Conservation (phyloP, 768 basidiomycete species). For the Melanogaster broomeanus region DNA sequence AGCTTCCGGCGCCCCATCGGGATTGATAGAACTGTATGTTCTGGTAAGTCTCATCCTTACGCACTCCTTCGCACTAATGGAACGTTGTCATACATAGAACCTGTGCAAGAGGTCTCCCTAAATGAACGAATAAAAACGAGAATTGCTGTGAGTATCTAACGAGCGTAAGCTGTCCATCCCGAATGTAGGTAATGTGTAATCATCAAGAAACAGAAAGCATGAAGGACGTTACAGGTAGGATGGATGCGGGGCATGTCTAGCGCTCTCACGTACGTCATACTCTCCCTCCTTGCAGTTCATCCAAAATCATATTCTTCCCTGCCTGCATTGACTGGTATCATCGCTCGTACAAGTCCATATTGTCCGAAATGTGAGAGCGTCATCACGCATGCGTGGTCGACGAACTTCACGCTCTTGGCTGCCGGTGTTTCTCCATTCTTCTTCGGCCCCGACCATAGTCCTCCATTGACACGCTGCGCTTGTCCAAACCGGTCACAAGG, state of each 20-base stretch:
- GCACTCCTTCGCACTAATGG: no score
- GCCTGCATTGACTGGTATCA: constrained; percentile 29
- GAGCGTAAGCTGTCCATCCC: constrained; percentile 17
- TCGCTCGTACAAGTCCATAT: constrained; percentile 33
- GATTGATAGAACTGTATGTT: no score
- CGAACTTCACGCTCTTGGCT: constrained; percentile 34
- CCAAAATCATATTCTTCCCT: constrained; percentile 27
- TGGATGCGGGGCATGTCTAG: constrained; percentile 29
- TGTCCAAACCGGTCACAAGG: constrained; percentile 34
- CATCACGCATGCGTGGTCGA: constrained; percentile 45
- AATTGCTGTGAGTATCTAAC: constrained; percentile 6
- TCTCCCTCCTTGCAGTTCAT: constrained; percentile 32
- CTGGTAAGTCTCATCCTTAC: no score
- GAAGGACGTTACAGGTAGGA: constrained; percentile 14
- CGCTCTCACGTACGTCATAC: constrained; percentile 32
- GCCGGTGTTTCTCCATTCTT: constrained; percentile 38
- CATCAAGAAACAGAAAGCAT: neutral
- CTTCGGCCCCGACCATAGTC: constrained; percentile 32
- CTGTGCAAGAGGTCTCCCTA: neutral
- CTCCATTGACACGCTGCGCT: constrained; percentile 31
- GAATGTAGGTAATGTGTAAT: constrained; percentile 12
- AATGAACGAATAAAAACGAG: constrained; percentile 21
- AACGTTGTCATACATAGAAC: constrained; percentile 4
- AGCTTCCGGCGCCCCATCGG: no score
- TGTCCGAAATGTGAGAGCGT: constrained; percentile 34